Percentiles rank a stretch among this genome's conserved stretches.
These are phyloP conservation scores for Bacterosira constricta DNA, from an alignment of 108 stramenopile species.

Conservation along the genomic window DNA sequence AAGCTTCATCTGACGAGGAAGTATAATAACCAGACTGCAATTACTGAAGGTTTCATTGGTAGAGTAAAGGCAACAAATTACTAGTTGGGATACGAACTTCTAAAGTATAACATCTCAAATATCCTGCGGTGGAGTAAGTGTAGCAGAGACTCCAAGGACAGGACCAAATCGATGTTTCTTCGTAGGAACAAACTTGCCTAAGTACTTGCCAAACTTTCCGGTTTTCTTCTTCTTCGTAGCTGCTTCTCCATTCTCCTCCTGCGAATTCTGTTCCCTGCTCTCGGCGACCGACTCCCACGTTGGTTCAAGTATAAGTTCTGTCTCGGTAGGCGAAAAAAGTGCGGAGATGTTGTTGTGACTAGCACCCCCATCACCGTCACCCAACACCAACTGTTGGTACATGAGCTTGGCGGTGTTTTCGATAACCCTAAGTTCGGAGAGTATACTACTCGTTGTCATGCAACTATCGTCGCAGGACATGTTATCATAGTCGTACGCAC, in stretches of 20 bases:
- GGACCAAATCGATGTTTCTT: not conserved
- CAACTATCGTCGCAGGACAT: not conserved
- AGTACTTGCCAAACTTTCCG: not conserved
- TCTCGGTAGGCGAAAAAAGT: not conserved
- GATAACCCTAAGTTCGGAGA: not conserved
- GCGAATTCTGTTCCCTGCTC: not conserved
- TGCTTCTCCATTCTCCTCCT: not conserved
- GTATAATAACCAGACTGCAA: too few relatives aligned
- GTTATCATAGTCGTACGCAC: not conserved
- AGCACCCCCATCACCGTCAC: not conserved
- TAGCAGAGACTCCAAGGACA: not conserved
- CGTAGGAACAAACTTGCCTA: not conserved
- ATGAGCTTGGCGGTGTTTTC: not conserved
- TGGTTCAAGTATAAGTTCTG: not conserved
- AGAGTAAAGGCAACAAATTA: too few relatives aligned
- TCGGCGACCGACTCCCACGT: not conserved
- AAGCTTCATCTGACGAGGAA: too few relatives aligned
- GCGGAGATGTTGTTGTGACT: not conserved
- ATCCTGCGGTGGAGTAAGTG: too few relatives aligned
- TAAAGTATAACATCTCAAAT: too few relatives aligned
- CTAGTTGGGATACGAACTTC: too few relatives aligned
- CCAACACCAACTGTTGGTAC: not conserved
- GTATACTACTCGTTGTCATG: not conserved
- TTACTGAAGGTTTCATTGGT: too few relatives aligned
- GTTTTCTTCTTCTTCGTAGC: not conserved